phyloP scores from a whole-genome alignment of 768 basidiomycete species.

The Hypholoma fasciculare region DNA sequence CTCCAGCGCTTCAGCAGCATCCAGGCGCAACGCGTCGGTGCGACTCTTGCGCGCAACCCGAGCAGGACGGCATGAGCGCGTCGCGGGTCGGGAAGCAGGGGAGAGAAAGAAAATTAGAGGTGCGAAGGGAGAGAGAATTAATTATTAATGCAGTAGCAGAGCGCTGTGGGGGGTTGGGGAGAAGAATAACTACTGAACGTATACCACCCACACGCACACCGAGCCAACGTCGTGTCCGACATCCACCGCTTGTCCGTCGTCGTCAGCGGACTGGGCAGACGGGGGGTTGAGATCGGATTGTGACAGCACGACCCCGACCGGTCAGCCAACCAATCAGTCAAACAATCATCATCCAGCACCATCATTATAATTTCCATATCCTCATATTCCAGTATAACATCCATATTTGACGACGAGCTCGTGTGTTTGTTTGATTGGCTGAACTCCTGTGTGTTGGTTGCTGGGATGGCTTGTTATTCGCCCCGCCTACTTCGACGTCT shows the following conservation, averaged over 20 bases:
- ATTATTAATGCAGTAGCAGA: conserved; percentile 4
- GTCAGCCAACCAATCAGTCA: too few relatives aligned
- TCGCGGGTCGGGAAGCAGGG: not conserved
- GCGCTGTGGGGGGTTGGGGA: not conserved
- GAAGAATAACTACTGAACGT: not conserved
- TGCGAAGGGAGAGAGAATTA: conserved; percentile 2
- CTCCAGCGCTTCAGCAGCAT: conserved; percentile 84
- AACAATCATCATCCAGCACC: too few relatives aligned
- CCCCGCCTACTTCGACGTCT: too few relatives aligned
- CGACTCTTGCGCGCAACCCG: conserved; percentile 76
- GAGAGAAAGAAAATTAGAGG: conserved; percentile 1
- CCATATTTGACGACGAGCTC: too few relatives aligned
- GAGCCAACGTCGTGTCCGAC: conserved; percentile 6
- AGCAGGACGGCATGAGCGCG: conserved; percentile 43
- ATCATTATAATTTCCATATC: too few relatives aligned
- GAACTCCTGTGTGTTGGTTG: too few relatives aligned
- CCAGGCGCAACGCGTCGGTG: conserved; percentile 79
- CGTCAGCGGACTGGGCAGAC: not conserved
- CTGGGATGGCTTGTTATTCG: too few relatives aligned
- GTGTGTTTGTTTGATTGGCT: too few relatives aligned
- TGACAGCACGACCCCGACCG: too few relatives aligned
- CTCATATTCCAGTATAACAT: too few relatives aligned
- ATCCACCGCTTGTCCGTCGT: not conserved
- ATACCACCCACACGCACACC: not conserved
- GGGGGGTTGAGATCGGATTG: too few relatives aligned